These are phyloP conservation scores for Termitomyces sp. DNA, from an alignment of 768 basidiomycete genomes.

Conservation along the genomic window DNA sequence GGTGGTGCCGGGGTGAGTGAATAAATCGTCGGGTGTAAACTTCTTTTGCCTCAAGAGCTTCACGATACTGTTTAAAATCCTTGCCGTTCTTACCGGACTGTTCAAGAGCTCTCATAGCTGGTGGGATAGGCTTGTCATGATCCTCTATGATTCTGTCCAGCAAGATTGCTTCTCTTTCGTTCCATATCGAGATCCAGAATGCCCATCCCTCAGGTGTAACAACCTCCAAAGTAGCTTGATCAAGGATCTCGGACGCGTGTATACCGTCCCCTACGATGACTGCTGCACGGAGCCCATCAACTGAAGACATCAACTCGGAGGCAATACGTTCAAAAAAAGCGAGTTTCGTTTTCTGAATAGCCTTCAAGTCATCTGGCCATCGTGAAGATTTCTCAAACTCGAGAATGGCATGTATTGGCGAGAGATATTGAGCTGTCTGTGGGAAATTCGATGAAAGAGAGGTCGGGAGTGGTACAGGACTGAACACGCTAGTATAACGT, in stretches of 20 bases:
- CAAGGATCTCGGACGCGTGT: slow-evolving; percentile 51
- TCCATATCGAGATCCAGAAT: slow-evolving; percentile 79
- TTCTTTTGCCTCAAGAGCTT: slow-evolving; percentile 52
- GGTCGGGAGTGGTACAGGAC: slow-evolving; percentile 64
- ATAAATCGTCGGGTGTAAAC: slow-evolving; percentile 69
- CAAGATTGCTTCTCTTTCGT: slow-evolving; percentile 79
- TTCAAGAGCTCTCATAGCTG: slow-evolving; percentile 23
- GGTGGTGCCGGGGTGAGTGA: slow-evolving; percentile 80
- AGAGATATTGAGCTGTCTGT: slow-evolving; percentile 56
- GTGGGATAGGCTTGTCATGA: slow-evolving; percentile 32
- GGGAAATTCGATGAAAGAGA: slow-evolving; percentile 50
- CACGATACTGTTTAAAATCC: slow-evolving; percentile 44
- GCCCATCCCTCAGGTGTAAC: slow-evolving; percentile 81
- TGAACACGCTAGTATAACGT: slow-evolving; percentile 80
- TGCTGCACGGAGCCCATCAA: slow-evolving; percentile 45
- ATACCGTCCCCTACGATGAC: slow-evolving; percentile 55
- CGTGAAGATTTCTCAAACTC: slow-evolving; percentile 90
- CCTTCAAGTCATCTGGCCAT: slow-evolving; percentile 93
- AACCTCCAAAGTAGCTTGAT: slow-evolving; percentile 71
- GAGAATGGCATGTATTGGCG: slow-evolving; percentile 68
- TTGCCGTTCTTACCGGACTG: slow-evolving; percentile 24
- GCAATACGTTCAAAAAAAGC: slow-evolving; percentile 88
- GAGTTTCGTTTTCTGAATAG: slow-evolving; percentile 91
- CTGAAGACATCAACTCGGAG: slow-evolving; percentile 48
- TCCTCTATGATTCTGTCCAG: slow-evolving; percentile 64